phyloP scores from a whole-genome alignment of 768 basidiomycete species.

The Termitomyces sp. region DNA sequence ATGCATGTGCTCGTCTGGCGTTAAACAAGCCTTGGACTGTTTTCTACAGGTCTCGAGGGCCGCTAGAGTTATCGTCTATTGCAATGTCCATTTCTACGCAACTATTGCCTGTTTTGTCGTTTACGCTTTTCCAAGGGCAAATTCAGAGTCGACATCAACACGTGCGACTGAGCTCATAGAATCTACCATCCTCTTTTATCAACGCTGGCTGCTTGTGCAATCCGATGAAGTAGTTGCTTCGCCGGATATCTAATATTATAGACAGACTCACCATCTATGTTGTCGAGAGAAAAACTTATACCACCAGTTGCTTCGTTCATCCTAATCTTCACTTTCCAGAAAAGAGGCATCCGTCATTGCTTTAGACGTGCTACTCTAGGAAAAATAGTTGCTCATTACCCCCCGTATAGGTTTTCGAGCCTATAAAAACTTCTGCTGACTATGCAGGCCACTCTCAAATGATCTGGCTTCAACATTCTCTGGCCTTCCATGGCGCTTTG shows the following conservation, averaged over 20 bases:
- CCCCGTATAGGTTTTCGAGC: neutral
- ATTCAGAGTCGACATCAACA: neutral
- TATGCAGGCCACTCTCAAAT: constrained; percentile 2
- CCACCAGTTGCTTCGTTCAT: neutral
- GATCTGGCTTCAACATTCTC: constrained; percentile 4
- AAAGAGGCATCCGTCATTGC: too few species aligned
- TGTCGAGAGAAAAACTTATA: neutral
- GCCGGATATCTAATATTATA: neutral
- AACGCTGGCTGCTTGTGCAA: neutral
- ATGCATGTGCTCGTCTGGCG: neutral
- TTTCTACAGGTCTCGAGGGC: too few species aligned
- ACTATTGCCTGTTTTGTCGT: too few species aligned
- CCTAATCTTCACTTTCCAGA: neutral
- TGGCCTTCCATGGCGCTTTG: neutral
- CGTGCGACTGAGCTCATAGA: neutral
- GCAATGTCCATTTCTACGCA: too few species aligned
- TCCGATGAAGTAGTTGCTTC: neutral
- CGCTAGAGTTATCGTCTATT: too few species aligned
- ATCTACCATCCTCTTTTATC: neutral
- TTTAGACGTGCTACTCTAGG: neutral
- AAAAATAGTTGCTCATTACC: neutral
- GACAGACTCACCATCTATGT: neutral
- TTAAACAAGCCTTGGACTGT: too few species aligned
- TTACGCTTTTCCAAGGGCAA: neutral
- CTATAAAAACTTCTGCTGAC: constrained; percentile 6